Percentiles rank a stretch among this genome's conserved stretches.
phyloP scores from a whole-genome alignment of 257 asterid genomes.

The Dorcoceras hygrometricum region DNA sequence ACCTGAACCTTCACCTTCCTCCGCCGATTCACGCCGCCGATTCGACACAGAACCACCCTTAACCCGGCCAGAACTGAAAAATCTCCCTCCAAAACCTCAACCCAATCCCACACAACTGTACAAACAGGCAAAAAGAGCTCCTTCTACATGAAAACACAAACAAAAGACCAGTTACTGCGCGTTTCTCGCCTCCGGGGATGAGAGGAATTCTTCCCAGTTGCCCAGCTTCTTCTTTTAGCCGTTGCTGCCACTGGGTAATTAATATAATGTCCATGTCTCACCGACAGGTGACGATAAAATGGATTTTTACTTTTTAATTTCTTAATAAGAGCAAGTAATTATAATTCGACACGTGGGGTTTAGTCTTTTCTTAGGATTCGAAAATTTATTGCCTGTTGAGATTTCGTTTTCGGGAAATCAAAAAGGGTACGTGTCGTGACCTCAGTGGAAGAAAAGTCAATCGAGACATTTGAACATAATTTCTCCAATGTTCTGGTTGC shows the following conservation, averaged over 20 bases:
- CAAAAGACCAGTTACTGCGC: not conserved
- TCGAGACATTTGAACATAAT: not conserved
- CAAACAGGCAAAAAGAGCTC: not conserved
- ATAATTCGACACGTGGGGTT: conserved; percentile 37
- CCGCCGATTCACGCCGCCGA: conserved; percentile 55
- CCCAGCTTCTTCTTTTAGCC: conserved; percentile 26
- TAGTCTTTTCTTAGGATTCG: not conserved
- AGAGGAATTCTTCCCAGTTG: not conserved
- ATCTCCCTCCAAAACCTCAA: not conserved
- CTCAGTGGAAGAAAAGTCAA: not conserved
- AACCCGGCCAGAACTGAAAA: conserved; percentile 67
- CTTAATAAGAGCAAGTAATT: not conserved
- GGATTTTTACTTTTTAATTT: conserved; percentile 13
- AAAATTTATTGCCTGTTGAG: not conserved
- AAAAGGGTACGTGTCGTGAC: not conserved
- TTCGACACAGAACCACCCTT: conserved; percentile 46
- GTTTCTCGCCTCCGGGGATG: conserved; percentile 1
- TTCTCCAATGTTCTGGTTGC: too few species aligned
- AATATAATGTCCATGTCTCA: conserved; percentile 30
- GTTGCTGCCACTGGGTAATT: conserved; percentile 32
- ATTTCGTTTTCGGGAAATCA: not conserved
- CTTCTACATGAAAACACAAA: conserved; percentile 25
- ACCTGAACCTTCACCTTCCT: conserved; percentile 52
- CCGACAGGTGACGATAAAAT: conserved; percentile 61
- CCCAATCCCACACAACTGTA: not conserved